Evolutionary conservation across 441 rosid species (phyloP), one percentile per base, ranked within the genome.

Genomic region (Geranium incanum): DNA sequence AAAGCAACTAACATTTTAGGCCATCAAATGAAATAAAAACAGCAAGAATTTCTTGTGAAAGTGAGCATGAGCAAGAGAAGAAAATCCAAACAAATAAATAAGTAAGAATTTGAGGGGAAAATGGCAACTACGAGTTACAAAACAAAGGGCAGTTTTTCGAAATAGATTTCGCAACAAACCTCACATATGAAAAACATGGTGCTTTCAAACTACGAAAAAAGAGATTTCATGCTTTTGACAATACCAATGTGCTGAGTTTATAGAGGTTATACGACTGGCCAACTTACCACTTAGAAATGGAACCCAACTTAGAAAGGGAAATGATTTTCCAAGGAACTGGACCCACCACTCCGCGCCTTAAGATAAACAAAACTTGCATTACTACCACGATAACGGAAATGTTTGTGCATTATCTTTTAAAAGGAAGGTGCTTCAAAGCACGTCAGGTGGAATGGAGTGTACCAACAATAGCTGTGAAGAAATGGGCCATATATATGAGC

Each of bases 281-380:
- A 67, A 0, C 81, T 83, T 85, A 92, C 99, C 93, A 52, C 77
- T 86, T 36, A 92, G 36, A 68, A 83, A 67, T 5, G 98, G 97
- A 71, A 95, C 87, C 99, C 98, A 95, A 77, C 87, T 84, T 19
- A 95, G 60, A 67, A 88, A 76, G 39, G 89, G 87, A n/a, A 95
- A 12, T n/a, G 98, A 86, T 71, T 83, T 72, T 23, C 89, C 92
- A 68, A 90, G 81, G 16, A 75, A 74, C 75, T 85, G 96, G 68
- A 55, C 82, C 99, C 99, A 95, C 98, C 99, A 95, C 77, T 88
- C 89, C 36, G 97, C 93, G 76, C 99, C 99, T 95, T 69, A 6
- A 77, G 45, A 36, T 39, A 52, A 66, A 74, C 41, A 73, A 4
- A 68, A 68, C 21, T 65, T 38, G 21, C 62, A 59, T 18, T 16